phyloP scores from a whole-genome alignment of 1,139 yeast species.

The Wickerhamiella infanticola region DNA sequence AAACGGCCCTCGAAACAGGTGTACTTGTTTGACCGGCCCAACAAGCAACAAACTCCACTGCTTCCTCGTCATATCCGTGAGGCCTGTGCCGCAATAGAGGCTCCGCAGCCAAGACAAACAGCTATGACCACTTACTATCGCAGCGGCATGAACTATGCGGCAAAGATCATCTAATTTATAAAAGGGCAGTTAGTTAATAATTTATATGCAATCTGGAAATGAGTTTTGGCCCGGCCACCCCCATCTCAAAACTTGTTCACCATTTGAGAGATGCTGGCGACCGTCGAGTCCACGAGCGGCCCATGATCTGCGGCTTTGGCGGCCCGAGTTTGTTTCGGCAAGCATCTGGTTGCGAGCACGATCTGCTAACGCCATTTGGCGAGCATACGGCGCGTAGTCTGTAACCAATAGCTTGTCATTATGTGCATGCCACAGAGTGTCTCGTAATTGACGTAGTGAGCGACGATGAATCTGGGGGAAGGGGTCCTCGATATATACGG shows the following conservation, averaged over 20 bases:
- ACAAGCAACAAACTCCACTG: slow-evolving; percentile 70
- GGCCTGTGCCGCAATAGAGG: neutral
- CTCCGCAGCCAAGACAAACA: neutral
- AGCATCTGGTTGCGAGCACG: slow-evolving; percentile 4
- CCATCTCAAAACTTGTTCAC: neutral
- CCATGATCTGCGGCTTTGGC: slow-evolving; percentile 14
- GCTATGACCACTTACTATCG: neutral
- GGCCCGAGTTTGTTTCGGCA: slow-evolving; percentile 5
- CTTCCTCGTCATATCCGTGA: slow-evolving; percentile 69
- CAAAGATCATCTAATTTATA: neutral
- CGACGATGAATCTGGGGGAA: neutral
- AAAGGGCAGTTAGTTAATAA: too few species aligned
- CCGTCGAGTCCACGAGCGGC: slow-evolving; percentile 17
- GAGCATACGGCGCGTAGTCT: slow-evolving; percentile 19
- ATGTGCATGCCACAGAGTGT: neutral
- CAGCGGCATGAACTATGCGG: neutral
- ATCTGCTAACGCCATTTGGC: slow-evolving; percentile 20
- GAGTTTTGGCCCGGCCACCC: neutral
- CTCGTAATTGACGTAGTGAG: neutral
- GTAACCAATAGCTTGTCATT: neutral
- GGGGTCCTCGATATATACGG: neutral
- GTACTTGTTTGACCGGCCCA: slow-evolving; percentile 72
- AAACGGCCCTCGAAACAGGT: slow-evolving; percentile 12
- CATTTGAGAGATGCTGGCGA: slow-evolving; percentile 9
- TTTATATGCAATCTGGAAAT: too few species aligned